Conservation (phyloP, 1,139 yeast species). For the Blastobotrys persicus region DNA sequence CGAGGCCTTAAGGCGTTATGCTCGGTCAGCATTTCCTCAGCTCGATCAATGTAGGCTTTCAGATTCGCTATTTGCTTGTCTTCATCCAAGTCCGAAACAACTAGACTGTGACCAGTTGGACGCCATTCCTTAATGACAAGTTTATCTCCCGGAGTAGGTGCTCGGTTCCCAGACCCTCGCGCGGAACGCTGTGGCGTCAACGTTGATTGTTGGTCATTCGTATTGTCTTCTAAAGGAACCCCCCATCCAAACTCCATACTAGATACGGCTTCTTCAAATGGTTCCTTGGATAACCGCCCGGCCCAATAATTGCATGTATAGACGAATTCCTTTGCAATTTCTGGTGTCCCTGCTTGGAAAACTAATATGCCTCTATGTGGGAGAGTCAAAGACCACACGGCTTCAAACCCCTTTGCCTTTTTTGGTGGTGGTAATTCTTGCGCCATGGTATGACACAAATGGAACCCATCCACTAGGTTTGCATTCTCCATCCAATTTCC, state of each 20-base stretch:
- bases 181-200: not conserved
- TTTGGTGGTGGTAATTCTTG: slow-evolving; percentile 35
- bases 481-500: slow-evolving; percentile 61
- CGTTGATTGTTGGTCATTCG: not conserved
- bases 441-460: slow-evolving; percentile 37
- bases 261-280: slow-evolving; percentile 59
- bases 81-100: slow-evolving; percentile 35
- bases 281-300: slow-evolving; percentile 76
- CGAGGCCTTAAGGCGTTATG: slow-evolving; percentile 31
- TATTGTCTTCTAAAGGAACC: slow-evolving; percentile 21
- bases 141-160: slow-evolving; percentile 29
- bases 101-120: slow-evolving; percentile 34
- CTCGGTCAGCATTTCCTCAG: slow-evolving; percentile 32
- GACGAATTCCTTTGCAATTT: slow-evolving; percentile 68
- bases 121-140: slow-evolving; percentile 34
- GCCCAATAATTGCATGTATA: slow-evolving; percentile 90
- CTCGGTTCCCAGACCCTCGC: not conserved
- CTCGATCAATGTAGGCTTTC: slow-evolving; percentile 28
- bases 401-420: slow-evolving; percentile 27
- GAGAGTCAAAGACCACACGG: slow-evolving; percentile 38
- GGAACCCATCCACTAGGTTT: slow-evolving; percentile 32
- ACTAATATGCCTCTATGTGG: slow-evolving; percentile 38
- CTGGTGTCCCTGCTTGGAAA: slow-evolving; percentile 58
- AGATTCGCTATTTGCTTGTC: slow-evolving; percentile 31
- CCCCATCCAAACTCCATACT: slow-evolving; percentile 86